Base-by-base conservation (phyloP, 176 grass and related monocot genomes). In the Musa itinerans region DNA sequence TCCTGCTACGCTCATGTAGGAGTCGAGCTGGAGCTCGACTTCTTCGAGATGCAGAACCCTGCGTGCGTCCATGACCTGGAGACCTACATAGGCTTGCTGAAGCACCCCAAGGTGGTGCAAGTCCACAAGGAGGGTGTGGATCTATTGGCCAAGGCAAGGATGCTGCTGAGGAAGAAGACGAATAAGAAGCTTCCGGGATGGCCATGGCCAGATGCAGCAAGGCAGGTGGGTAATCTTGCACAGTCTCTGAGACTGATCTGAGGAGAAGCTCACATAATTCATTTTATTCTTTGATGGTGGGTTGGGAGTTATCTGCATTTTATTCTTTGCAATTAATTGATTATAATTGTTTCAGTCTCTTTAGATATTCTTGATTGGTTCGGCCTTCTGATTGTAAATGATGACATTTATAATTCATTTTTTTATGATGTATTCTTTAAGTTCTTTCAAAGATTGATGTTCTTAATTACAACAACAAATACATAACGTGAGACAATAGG, bases 41-140 rank as follows among this genome's bases (percentile, higher is more conserved):
- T 74, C 53, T 74, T 56, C 72, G 16, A 74, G 53, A 23, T 54
- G 23, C 10, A 50, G 16, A 50, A 74, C 72, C 72, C 72, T 10
- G 72, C 25, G 23, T 54, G 54, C 13, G 72, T 74, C 23, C 72
- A 74, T 56, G 72, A 74, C 72, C 13, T 74, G 22, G 53, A 15
- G 3, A 34, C 51, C 8, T 74, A 74, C 52, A 9, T 74, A 11
- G 53, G 53, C 0, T 16, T 57, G 23, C 5, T 74, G 22, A 72
- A 72, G 50, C 4, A 50, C 50, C n/a, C 63, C 55, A 61, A 61
- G 57, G n/a, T n/a, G 16, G 19, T 20, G 19, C 57, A n/a, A 9
- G 57, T 20, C 17, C 57, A n/a, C 14, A 61, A 61, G 57, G 57
- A 61, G 13, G 57, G 15, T 8, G 19, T 61, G 8, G 23, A 70